These are phyloP conservation scores for Fusarium beomiforme DNA, from an alignment of 2,329 filamentous ascomycete genomes.

Conservation along the genomic window DNA sequence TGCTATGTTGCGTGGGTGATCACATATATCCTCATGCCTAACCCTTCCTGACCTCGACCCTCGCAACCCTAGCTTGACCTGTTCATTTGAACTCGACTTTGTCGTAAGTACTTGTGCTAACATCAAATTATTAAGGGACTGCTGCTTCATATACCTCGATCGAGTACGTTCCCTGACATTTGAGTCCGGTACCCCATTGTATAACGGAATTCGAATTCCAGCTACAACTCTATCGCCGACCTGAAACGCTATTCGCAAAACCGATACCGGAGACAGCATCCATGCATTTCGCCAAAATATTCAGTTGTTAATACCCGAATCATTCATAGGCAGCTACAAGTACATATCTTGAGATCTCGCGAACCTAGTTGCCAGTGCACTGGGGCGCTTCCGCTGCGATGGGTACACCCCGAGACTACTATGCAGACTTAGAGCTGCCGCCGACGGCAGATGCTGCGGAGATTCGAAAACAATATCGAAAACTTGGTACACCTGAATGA, in stretches of 20 bases:
- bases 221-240: background rate
- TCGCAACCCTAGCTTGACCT: background rate
- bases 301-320: background rate
- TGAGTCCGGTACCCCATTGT: background rate
- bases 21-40: background rate
- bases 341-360: slow-evolving; percentile 1
- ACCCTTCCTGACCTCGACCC: background rate
- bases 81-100: slow-evolving; percentile 1
- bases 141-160: background rate
- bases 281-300: slow-evolving; percentile 6
- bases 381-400: slow-evolving; percentile 41
- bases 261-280: background rate
- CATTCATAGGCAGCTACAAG: background rate
- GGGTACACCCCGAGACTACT: slow-evolving; percentile 75
- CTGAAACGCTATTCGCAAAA: background rate
- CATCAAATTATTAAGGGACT: background rate
- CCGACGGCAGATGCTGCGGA: slow-evolving; percentile 75
- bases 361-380: slow-evolving; percentile 5
- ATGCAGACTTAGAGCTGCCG: slow-evolving; percentile 81
- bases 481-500: slow-evolving; percentile 68
- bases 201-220: background rate
- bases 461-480: slow-evolving; percentile 87
- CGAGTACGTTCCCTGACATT: background rate
- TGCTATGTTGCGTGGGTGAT: slow-evolving; percentile 3
- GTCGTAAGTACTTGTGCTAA: slow-evolving; percentile 18